Evolutionary conservation across 2,329 filamentous ascomycete genomes (phyloP).

Genomic region (Trichoderma sp.): DNA sequence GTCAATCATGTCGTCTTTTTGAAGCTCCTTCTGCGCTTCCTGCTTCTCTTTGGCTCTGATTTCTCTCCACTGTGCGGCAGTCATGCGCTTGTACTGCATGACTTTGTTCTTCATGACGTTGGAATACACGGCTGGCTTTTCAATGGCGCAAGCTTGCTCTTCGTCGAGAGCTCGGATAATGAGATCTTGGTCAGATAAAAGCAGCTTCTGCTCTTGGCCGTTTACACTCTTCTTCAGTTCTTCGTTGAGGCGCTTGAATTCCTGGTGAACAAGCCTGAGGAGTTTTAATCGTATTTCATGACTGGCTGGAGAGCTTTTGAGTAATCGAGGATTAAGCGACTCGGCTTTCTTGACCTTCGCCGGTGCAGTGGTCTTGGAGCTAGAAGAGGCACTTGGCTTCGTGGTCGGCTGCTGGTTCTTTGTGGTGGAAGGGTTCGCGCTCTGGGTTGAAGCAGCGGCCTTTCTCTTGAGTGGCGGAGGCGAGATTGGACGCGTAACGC

Average conservation of each 20-base stretch:
- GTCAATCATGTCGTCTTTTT: slow-evolving; percentile 32
- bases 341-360: slow-evolving; percentile 40
- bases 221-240: slow-evolving; percentile 53
- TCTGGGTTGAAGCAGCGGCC: slow-evolving; percentile 15
- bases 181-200: slow-evolving; percentile 62
- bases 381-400: neutral
- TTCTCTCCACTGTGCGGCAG: slow-evolving; percentile 65
- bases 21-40: slow-evolving; percentile 30
- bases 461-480: slow-evolving; percentile 35
- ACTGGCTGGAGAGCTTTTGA: slow-evolving; percentile 55
- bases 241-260: slow-evolving; percentile 65
- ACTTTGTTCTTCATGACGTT: slow-evolving; percentile 84
- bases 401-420: slow-evolving; percentile 16
- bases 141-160: slow-evolving; percentile 70
- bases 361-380: slow-evolving; percentile 21
- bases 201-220: slow-evolving; percentile 47
- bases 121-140: slow-evolving; percentile 68
- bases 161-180: slow-evolving; percentile 69
- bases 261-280: slow-evolving; percentile 61
- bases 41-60: slow-evolving; percentile 47
- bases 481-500: slow-evolving; percentile 32
- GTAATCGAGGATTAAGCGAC: slow-evolving; percentile 63
- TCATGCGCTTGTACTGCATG: slow-evolving; percentile 72
- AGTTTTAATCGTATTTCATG: slow-evolving; percentile 56
- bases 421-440: slow-evolving; percentile 1